These are phyloP conservation scores for Pestalotiopsis fici DNA, from an alignment of 2,329 filamentous ascomycete genomes.

Conservation along the genomic window DNA sequence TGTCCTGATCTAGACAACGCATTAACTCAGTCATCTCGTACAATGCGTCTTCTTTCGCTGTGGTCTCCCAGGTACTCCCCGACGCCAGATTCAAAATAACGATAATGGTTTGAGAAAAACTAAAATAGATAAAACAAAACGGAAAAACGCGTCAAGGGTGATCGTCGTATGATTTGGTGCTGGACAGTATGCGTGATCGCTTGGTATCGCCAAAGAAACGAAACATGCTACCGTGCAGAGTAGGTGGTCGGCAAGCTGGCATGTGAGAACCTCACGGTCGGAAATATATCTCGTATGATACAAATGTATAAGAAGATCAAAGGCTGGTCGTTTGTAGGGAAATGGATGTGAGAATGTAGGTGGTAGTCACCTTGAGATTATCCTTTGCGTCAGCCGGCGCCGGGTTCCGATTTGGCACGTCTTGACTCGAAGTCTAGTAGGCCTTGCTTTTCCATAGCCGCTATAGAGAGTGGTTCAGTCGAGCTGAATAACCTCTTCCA, in stretches of 20 bases:
- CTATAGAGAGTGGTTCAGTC: background rate
- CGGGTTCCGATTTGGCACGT: background rate
- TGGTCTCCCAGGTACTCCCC: slow-evolving; percentile 10
- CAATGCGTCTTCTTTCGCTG: slow-evolving; percentile 13
- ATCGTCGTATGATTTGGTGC: background rate
- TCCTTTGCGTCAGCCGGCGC: background rate
- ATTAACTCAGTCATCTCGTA: slow-evolving; percentile 15
- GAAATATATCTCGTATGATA: background rate
- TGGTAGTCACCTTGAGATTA: background rate
- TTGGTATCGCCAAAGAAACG: background rate
- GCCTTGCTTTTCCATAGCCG: background rate
- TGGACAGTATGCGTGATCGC: background rate
- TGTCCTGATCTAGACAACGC: slow-evolving; percentile 2
- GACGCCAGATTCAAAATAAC: slow-evolving; percentile 10
- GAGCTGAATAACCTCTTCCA: background rate
- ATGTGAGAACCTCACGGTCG: background rate
- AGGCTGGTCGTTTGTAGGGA: background rate
- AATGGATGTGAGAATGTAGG: background rate
- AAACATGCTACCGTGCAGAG: background rate
- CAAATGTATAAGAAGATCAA: background rate
- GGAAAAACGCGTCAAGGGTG: background rate
- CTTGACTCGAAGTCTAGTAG: background rate
- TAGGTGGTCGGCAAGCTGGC: background rate
- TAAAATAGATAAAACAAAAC: background rate
- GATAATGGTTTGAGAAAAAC: background rate